Evolutionary conservation across 2,329 filamentous ascomycete genomes (phyloP).

Genomic region (Colletotrichum cordylinicola): DNA sequence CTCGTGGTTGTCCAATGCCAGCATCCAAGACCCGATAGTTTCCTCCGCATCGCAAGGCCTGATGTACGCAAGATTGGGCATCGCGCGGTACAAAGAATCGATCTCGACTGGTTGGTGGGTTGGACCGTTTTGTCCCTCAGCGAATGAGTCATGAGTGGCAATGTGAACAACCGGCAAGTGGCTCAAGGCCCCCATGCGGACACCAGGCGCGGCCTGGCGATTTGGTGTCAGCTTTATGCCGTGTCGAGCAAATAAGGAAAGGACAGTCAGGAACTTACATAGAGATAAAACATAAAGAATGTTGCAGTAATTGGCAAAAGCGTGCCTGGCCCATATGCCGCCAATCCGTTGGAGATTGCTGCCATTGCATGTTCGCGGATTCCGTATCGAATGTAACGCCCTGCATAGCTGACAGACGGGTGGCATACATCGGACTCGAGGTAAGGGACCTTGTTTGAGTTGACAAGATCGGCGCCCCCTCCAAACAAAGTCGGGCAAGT

Average conservation of each 20-base stretch:
- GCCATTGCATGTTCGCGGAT: slow-evolving; percentile 59
- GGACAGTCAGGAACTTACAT: slow-evolving; percentile 23
- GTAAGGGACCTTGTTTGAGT: slow-evolving; percentile 49
- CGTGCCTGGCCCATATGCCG: slow-evolving; percentile 58
- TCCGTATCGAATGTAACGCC: slow-evolving; percentile 58
- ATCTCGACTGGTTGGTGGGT: slow-evolving; percentile 62
- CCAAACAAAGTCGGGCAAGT: slow-evolving; percentile 23
- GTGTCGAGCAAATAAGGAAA: neutral
- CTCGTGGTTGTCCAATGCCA: slow-evolving; percentile 9
- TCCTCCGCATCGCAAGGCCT: slow-evolving; percentile 60
- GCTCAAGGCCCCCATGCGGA: slow-evolving; percentile 59
- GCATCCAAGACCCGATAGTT: slow-evolving; percentile 47
- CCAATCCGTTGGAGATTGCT: slow-evolving; percentile 52
- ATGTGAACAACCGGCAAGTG: slow-evolving; percentile 55
- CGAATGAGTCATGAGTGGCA: slow-evolving; percentile 60
- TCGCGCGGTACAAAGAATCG: slow-evolving; percentile 55
- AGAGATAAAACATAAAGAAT: slow-evolving; percentile 63
- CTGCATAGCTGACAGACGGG: slow-evolving; percentile 45
- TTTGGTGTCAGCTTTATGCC: neutral
- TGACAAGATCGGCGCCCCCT: slow-evolving; percentile 46
- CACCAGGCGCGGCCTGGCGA: slow-evolving; percentile 44
- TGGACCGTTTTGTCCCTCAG: slow-evolving; percentile 59
- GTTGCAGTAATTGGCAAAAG: slow-evolving; percentile 59
- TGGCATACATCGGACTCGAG: slow-evolving; percentile 52
- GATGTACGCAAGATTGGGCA: slow-evolving; percentile 60